Conservation (phyloP, 495 filamentous ascomycete species). For the Zalerion maritima region DNA sequence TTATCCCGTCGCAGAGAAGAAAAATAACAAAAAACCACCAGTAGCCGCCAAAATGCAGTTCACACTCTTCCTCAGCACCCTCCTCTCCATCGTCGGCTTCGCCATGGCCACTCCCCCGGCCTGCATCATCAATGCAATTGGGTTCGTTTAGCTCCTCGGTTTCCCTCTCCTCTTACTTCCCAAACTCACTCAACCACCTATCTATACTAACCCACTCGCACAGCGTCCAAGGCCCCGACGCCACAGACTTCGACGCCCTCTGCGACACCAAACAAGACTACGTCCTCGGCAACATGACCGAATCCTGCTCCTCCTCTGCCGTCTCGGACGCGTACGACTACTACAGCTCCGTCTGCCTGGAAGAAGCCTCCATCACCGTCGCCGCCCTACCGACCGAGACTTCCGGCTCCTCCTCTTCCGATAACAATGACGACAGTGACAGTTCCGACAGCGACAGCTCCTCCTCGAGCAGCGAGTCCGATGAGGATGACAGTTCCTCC, state of each 20-base stretch:
- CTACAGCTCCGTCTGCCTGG: constrained; percentile 8
- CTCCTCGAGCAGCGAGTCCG: no score
- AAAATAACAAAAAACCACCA: no score
- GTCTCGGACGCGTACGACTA: constrained; percentile 3
- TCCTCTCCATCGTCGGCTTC: no score
- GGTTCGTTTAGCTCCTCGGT: constrained; percentile 4
- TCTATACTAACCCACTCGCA: background rate
- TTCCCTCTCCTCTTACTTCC: no score
- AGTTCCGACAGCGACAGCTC: no score
- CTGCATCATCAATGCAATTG: constrained; percentile 10
- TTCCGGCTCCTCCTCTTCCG: no score
- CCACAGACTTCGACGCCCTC: constrained; percentile 7
- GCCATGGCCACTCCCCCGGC: constrained; percentile 10
- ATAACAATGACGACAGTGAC: no score
- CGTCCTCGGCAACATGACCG: constrained; percentile 10
- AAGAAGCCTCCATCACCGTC: constrained; percentile 9
- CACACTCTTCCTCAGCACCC: no score
- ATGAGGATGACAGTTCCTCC: no score
- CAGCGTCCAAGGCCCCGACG: constrained; percentile 10
- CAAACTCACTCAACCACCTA: background rate
- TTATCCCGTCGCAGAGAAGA: no score
- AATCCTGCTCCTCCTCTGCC: constrained; percentile 7
- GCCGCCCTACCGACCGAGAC: no score
- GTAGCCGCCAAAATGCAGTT: no score
- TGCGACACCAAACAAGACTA: constrained; percentile 5